phyloP scores from a whole-genome alignment of 371 early-diverging fungal genomes.

The Lichtheimia ornata region DNA sequence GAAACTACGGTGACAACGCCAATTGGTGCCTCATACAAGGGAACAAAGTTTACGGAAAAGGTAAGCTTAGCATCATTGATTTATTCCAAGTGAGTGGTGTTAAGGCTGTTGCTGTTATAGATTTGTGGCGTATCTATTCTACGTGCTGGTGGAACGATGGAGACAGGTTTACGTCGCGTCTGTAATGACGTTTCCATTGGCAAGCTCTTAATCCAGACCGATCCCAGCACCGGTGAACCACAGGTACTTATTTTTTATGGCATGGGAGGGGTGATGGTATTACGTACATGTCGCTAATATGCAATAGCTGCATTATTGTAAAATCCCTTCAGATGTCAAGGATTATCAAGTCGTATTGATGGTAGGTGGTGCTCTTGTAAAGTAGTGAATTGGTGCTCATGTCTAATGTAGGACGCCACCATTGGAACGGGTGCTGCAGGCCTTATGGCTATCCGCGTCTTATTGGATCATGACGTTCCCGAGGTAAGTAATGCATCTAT shows the following conservation, averaged over 20 bases:
- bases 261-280: not conserved
- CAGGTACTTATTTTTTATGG: slow-evolving; percentile 31
- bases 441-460: slow-evolving; percentile 89
- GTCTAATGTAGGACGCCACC: slow-evolving; percentile 63
- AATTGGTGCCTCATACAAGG: slow-evolving; percentile 57
- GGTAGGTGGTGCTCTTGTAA: slow-evolving; percentile 24
- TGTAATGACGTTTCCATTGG: slow-evolving; percentile 81
- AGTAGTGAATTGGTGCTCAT: too few relatives aligned
- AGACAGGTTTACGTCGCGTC: slow-evolving; percentile 79
- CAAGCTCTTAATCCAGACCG: slow-evolving; percentile 86
- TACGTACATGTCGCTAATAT: not conserved
- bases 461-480: slow-evolving; percentile 85
- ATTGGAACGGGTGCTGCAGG: slow-evolving; percentile 90
- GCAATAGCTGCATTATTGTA: slow-evolving; percentile 71
- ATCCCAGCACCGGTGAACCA: slow-evolving; percentile 81
- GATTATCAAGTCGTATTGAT: slow-evolving; percentile 66
- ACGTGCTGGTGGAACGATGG: slow-evolving; percentile 90
- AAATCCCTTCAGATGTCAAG: slow-evolving; percentile 67
- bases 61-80: slow-evolving; percentile 26
- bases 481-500: slow-evolving; percentile 39
- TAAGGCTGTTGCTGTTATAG: slow-evolving; percentile 11
- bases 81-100: not conserved
- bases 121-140: slow-evolving; percentile 85
- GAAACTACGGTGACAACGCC: slow-evolving; percentile 64
- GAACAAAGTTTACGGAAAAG: slow-evolving; percentile 46